Evolutionary conservation across 2,329 filamentous ascomycete species (phyloP), one percentile per base, ranked within the genome.

Genomic region (Didymella sp.): DNA sequence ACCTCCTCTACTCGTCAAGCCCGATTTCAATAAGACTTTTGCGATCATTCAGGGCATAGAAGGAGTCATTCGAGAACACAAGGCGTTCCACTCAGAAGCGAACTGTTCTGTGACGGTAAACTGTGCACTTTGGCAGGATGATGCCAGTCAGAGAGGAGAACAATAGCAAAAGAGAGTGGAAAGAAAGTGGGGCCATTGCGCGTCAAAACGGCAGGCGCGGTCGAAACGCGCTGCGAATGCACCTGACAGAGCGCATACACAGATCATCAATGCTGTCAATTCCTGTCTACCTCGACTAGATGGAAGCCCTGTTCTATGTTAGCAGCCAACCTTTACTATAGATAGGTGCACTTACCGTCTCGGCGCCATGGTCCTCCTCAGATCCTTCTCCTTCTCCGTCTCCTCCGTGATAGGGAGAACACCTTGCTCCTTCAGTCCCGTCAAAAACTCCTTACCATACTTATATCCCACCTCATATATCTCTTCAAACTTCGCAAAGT

Each of bases 401-500:
- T 80, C 80, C 67, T 78, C 80, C 66, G 79, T 76, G 6, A 82
- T 78, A 15, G 86, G 86, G 62, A 99, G 78, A 35, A 89, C 84
- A 0, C 94, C 94, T 68, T 96, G 84, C 35, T 90, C 90, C 71
- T 87, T 88, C 73, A 98, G 79, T 66, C 87, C 84, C 50, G 86
- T 86, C 63, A 99, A 76, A 73, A 89, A 97, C 51, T 91, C 86
- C 74, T 89, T 89, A 4, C 92, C 95, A 71, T 88, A 99, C 51
- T 85, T 83, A 77, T 96, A 96, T 1, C 95, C 96, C 11, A 97
- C 84, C 65, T 89, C 84, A 71, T 96, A 96, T 51, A 99, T 94
- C 81, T 99, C 96, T 70, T 98, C 94, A 76, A 99, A 99, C 76
- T 96, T 97, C 60, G 88, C 91, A 80, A 99, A 99, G 56, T 99